These are phyloP conservation scores for Dendrocalamus latiflorus DNA, from an alignment of 202 grass and related monocot genomes.

Conservation along the genomic window DNA sequence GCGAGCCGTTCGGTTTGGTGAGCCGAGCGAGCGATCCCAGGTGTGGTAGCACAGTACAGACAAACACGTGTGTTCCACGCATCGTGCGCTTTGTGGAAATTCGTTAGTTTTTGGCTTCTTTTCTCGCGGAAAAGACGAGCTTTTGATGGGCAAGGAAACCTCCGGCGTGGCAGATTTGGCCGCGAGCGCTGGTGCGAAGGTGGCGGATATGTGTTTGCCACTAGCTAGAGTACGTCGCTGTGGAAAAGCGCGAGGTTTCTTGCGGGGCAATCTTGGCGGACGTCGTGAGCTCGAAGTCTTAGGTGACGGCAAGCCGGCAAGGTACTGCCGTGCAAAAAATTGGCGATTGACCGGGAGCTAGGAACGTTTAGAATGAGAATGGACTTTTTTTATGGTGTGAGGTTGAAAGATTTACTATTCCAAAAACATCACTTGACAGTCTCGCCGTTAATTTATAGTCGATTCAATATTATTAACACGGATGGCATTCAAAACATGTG, in stretches of 20 bases:
- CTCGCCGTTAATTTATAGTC: no score
- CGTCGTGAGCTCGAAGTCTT: not conserved
- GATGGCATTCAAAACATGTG: no score
- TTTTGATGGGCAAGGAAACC: not conserved
- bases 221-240: not conserved
- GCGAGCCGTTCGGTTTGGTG: no score
- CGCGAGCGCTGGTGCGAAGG: not conserved
- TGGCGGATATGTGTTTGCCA: not conserved
- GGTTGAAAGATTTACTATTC: no score
- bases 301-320: not conserved
- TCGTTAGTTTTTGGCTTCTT: not conserved
- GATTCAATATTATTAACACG: no score
- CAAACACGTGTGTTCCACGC: not conserved
- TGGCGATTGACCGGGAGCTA: not conserved
- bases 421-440: no score
- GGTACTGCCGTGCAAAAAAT: not conserved
- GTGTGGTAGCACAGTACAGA: no score
- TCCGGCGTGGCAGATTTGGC: not conserved
- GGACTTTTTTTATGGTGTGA: not conserved
- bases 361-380: not conserved
- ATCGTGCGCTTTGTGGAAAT: not conserved
- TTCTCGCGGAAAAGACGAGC: not conserved
- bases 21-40: no score
- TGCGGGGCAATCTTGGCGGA: not conserved
- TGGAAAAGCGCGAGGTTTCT: slow-evolving; percentile 17